Base-by-base conservation (phyloP, 805 yeast species). In the Metschnikowia lochheadii region DNA sequence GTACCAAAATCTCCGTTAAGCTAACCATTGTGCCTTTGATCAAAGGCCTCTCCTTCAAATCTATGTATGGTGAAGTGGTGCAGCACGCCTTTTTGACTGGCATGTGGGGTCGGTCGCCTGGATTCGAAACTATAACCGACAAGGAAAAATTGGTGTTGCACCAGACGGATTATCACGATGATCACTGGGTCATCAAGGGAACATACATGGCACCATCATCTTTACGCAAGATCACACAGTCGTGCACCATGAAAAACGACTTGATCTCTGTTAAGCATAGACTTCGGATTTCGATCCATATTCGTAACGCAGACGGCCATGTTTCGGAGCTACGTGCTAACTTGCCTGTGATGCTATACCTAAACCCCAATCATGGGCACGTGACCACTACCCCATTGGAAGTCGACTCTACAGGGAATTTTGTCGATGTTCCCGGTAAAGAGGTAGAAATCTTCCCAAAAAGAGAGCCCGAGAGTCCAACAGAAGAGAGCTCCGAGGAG, bases 271-370 rank as follows among this genome's bases (percentile, higher is more conserved):
- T 79, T 6, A 72, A 66, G 54, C 83, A 80, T 59, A 66, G 77
- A 46, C 62, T 80, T 37, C 65, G 76, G 5, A 57, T 80, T 5
- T 59, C 63, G n/a, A 69, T 80, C 13, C 76, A 75, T 47, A 61
- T 80, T 35, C 64, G 71, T 20, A 80, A 80, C 51, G 66, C 72
- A 6, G 78, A 71, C 52, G 83, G 83, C 14, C 82, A 78, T 58
- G 63, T 67, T 2, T 75, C 80, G 47, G 82, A 79, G 56, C 67
- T 80, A 32, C 65, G 80, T 45, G 80, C 83, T 10, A 79, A 78
- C 53, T 61, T 80, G 40, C 84, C 84, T 0, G 62, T 80, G 1
- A 56, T 59, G 34, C 59, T 79, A 3, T 77, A 73, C 51, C 60
- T 78, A 15, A 71, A 76, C 48, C 68, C 77, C 3, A 66, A 67